Evolutionary conservation across 495 filamentous ascomycete species (phyloP).

Genomic region (Cercophora samala): DNA sequence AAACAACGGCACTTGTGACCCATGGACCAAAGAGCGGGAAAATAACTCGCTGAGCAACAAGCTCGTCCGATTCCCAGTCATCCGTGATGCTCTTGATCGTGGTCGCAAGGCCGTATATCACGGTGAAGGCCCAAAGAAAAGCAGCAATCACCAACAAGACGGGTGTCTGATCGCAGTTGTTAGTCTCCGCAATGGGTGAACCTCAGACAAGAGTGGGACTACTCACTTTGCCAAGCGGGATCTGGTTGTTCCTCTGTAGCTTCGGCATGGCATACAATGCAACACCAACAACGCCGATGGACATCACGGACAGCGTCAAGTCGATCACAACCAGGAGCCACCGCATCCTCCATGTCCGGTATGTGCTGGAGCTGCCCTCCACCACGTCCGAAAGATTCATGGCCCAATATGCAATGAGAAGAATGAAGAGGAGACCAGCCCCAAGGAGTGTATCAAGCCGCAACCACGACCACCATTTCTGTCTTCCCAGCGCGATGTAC

Average conservation of each 20-base stretch:
- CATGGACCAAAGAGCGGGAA: conserved; percentile 13
- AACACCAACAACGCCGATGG: neutral
- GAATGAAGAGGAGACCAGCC: neutral
- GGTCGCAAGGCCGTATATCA: conserved; percentile 3
- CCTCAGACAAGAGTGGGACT: no score
- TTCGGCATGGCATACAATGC: conserved; percentile 9
- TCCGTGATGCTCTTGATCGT: conserved; percentile 9
- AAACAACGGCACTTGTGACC: conserved; percentile 9
- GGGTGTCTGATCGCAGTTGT: conserved; percentile 1
- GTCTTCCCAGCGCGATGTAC: conserved; percentile 4
- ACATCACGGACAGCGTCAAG: conserved; percentile 8
- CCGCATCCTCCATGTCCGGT: neutral
- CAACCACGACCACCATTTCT: conserved; percentile 12
- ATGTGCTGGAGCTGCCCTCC: neutral
- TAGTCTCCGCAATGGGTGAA: neutral
- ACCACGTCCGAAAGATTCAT: neutral
- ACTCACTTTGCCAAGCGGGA: neutral
- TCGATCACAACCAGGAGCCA: conserved; percentile 20
- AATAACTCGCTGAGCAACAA: conserved; percentile 1
- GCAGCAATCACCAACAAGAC: conserved; percentile 11
- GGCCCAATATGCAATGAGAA: conserved; percentile 7
- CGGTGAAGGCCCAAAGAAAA: conserved; percentile 17
- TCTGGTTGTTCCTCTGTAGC: conserved; percentile 9
- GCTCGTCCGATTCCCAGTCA: neutral
- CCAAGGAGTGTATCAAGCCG: conserved; percentile 6